phyloP scores from a whole-genome alignment of 169 alveolate genomes.

The Blepharisma undulans region DNA sequence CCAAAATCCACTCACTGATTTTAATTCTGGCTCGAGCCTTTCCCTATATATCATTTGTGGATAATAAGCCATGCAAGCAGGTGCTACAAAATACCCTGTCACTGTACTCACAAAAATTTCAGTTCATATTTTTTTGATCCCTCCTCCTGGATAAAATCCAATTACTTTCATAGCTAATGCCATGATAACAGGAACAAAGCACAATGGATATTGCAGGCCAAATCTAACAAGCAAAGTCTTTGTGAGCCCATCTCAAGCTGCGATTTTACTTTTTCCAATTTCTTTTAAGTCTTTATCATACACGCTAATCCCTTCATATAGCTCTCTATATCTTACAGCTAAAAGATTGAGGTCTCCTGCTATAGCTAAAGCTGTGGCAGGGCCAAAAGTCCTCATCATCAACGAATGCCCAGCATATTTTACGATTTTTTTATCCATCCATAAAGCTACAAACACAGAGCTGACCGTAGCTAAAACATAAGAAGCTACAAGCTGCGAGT shows the following conservation, averaged over 20 bases:
- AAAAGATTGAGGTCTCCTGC: constrained; percentile 22
- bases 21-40: not conserved
- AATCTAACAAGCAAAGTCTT: not conserved
- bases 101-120: not conserved
- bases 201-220: constrained; percentile 2
- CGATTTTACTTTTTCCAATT: constrained; percentile 8
- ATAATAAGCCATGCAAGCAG: constrained; percentile 18
- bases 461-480: not conserved
- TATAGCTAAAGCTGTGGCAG: constrained; percentile 33
- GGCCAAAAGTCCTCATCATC: constrained; percentile 14
- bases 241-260: constrained; percentile 31
- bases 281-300: constrained; percentile 3
- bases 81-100: not conserved
- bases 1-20: not conserved
- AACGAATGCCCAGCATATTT: not conserved
- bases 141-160: not conserved
- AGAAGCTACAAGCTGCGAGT: not conserved
- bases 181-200: constrained; percentile 18
- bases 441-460: not conserved
- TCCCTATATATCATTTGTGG: constrained; percentile 4
- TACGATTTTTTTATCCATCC: not conserved
- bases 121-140: not conserved
- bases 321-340: constrained; percentile 9
- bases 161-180: not conserved
- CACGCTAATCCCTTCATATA: constrained; percentile 22